Percentiles rank a stretch among this genome's conserved stretches.
Evolutionary conservation across 1,284 basidiomycete species (phyloP).

Genomic region (Jaminaea rosea): DNA sequence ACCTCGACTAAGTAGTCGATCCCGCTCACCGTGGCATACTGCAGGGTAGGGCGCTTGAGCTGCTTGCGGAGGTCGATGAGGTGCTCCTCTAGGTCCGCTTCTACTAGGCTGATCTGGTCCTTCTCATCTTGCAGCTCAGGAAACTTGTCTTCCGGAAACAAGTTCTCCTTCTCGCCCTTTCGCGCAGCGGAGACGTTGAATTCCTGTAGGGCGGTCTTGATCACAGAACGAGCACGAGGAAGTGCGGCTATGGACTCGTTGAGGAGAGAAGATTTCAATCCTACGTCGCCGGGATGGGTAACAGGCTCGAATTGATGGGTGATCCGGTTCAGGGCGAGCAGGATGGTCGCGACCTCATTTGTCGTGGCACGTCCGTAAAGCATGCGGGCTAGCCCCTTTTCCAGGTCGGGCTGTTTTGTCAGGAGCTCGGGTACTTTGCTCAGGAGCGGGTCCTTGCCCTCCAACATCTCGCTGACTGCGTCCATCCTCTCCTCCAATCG

Average conservation of each 20-base stretch:
- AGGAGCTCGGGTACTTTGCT: constrained; percentile 59
- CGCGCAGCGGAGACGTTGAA: constrained; percentile 62
- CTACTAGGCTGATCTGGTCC: constrained; percentile 56
- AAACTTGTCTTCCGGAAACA: constrained; percentile 71
- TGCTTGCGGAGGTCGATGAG: constrained; percentile 62
- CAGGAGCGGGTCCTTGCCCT: constrained; percentile 49
- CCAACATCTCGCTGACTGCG: constrained; percentile 71
- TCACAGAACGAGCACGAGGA: constrained; percentile 57
- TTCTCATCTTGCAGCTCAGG: constrained; percentile 58
- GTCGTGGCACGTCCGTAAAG: constrained; percentile 78
- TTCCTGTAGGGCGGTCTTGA: constrained; percentile 56
- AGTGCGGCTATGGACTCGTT: constrained; percentile 64
- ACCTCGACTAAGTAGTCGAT: constrained; percentile 51
- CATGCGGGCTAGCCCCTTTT: constrained; percentile 75
- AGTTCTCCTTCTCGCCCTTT: constrained; percentile 60
- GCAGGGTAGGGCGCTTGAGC: constrained; percentile 65
- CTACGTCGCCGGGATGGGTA: constrained; percentile 50
- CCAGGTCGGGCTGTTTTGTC: constrained; percentile 66
- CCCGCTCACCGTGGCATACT: constrained; percentile 59
- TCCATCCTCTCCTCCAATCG: constrained; percentile 64
- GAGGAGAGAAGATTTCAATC: constrained; percentile 55
- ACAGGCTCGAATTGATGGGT: constrained; percentile 59
- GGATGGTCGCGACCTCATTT: constrained; percentile 67
- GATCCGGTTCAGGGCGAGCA: constrained; percentile 68
- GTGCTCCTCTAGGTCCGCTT: constrained; percentile 67